Evolutionary conservation across 306 rosid species (phyloP), one percentile per base, ranked within the genome.

Genomic region (Lathyrus oleraceus): DNA sequence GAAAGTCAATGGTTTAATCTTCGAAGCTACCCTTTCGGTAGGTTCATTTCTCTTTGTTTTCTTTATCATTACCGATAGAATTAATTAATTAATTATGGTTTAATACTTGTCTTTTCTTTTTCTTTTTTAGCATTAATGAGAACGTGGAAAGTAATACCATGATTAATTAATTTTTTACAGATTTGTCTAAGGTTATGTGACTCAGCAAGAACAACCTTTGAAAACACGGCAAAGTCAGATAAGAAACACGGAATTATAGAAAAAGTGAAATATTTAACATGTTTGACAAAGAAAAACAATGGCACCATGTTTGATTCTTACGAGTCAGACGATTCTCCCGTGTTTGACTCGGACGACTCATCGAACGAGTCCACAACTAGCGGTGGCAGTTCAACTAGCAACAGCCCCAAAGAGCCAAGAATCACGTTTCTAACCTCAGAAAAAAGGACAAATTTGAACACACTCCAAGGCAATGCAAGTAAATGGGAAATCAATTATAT

Each of bases 21-120:
- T 67, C 7, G 80, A 87, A 20, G 92, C 89, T 77, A 69, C 85
- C 47, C 85, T 92, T 70, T 73, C 57, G 87, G 97, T 89, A 77
- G 8, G 80, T 36, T 51, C 21, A 5, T n/a, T 12, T 39, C 61
- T 15, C 43, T 67, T 54, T 32, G 16, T 65, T 6, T 19, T 2
- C 5, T 28, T 42, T 36, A 15, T 13, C 44, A 43, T 68, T 17
- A 61, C n/a, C n/a, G n/a, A n/a, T n/a, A n/a, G n/a, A n/a, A n/a
- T n/a, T n/a, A n/a, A n/a, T n/a, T n/a, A n/a, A n/a, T n/a, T n/a
- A n/a, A n/a, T n/a, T n/a, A n/a, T n/a, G n/a, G n/a, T n/a, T n/a
- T n/a, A n/a, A n/a, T n/a, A n/a, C n/a, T n/a, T n/a, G n/a, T n/a
- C n/a, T n/a, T n/a, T n/a, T n/a, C n/a, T n/a, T n/a, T n/a, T n/a